Conservation (phyloP, 257 asterid species). For the Rubia yunnanensis region DNA sequence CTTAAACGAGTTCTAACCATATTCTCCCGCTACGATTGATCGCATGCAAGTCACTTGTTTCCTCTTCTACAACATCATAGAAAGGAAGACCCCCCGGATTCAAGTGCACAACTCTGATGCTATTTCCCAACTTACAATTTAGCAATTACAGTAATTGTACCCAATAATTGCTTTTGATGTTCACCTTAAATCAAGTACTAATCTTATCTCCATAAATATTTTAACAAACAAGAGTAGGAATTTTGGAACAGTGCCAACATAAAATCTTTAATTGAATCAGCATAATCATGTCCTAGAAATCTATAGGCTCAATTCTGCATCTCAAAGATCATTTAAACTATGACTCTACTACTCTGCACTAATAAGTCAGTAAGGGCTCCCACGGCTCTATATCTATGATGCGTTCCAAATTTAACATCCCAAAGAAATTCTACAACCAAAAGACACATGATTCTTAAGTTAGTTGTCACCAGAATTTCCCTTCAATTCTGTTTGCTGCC, state of each 20-base stretch:
- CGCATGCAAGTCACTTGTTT: slow-evolving; percentile 45
- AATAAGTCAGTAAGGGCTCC: background rate
- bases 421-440: too few relatives aligned
- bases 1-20: slow-evolving; percentile 28
- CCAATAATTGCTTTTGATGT: too few relatives aligned
- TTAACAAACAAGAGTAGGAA: background rate
- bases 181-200: too few relatives aligned
- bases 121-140: background rate
- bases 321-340: slow-evolving; percentile 3
- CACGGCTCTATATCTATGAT: background rate
- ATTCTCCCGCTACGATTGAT: slow-evolving; percentile 57
- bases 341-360: background rate
- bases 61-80: slow-evolving; percentile 36
- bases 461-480: slow-evolving; percentile 20
- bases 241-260: background rate
- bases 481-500: slow-evolving; percentile 59
- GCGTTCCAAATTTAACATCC: background rate
- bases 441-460: background rate
- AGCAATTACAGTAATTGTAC: background rate
- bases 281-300: slow-evolving; percentile 12
- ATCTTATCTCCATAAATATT: too few relatives aligned
- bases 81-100: slow-evolving; percentile 15
- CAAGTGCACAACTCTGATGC: background rate
- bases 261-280: slow-evolving; percentile 11
- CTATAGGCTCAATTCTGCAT: slow-evolving; percentile 7